Evolutionary conservation across 1,284 basidiomycete species (phyloP), one percentile per base, ranked within the genome.

Genomic region (Hypsizygus ulmarius): DNA sequence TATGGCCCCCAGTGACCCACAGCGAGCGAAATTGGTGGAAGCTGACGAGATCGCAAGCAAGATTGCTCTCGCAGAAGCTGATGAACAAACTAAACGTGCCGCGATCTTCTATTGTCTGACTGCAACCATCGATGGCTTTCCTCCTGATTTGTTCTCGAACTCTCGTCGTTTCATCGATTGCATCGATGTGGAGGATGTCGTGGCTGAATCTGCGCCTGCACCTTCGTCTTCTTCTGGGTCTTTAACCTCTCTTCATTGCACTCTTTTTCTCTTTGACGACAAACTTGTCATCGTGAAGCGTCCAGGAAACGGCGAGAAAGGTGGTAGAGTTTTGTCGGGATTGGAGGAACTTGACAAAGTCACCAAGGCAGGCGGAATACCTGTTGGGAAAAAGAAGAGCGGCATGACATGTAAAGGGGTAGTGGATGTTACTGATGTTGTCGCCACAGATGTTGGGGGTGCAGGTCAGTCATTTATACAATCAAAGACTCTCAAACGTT

Each of bases 191-290:
- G 90, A 96, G 57, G 97, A 99, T 59, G 65, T 87, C 16, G 64
- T 84, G 16, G 65, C 73, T 9, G 86, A 88, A 3, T 66, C 69
- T 3, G 49, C 60, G 3, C 72, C 72, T 40, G 72, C 69, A 43
- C 65, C 72, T 10, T 59, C 72, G 2, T 75, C 79, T 12, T 58
- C 73, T 9, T 68, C 66, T 12, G 72, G 67, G 43, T 55, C 66
- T 12, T 63, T 71, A 6, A 54, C 68, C 42, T 60, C 74, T 2
- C 74, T 98, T 8, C 89, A 92, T 59, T 95, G 91, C 65, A 92
- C 90, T 0, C 72, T 99, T 29, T 91, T 99, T 65, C 74, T 99
- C 34, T 99, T 99, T 61, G 90, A 96, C 59, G 97, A 99, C 69
- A 92, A 93, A 61, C 72, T 99, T 25, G 79, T 97, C 62, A 84